Base-by-base conservation (phyloP, 2,329 filamentous ascomycete species). In the Orbilia javanica region DNA sequence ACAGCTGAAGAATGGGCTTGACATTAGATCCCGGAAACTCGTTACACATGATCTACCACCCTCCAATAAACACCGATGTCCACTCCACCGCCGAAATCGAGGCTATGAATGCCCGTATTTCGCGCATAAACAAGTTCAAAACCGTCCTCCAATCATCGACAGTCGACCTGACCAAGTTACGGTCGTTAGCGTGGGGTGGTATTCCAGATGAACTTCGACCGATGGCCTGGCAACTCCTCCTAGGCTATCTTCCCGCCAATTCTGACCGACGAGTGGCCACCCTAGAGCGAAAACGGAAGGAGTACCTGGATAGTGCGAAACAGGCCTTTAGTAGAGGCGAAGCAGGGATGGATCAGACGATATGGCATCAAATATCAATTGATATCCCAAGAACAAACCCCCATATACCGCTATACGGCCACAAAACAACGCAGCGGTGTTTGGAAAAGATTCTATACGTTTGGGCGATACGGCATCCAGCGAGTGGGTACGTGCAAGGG, bases 281-380 rank as follows among this genome's bases (percentile, higher is more conserved):
- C 0, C 87, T 99, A 8, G 96, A 99, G 83, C 88, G 96, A 75
- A 99, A 99, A 84, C 90, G 96, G 64, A 97, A 95, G 83, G 96
- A 99, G 84, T 99, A 99, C 83, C 86, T 98, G 1, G 96, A 99
- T 81, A 96, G 95, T 1, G 95, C 99, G 18, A 88, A 87, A 74
- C 91, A 90, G 84, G 90, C 86, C 0, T 92, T 92, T 82, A 90
- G 93, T 79, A 88, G 89, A 50, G 87, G 88, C 79, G 89, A 90
- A 1, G 89, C 93, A 68, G 95, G 94, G 1, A 86, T 99, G 18
- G 96, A 99, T 81, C 96, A 99, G 86, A 92, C 93, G n/a, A 90
- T 99, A 75, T 99, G 96, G 96, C 96, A 99, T 85, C 96, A 99
- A 83, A 98, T 99, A 85, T 97, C 94, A 84, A 99, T 99, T 82